Conservation (phyloP, 1,284 basidiomycete genomes). For the Athelia psychrophila region DNA sequence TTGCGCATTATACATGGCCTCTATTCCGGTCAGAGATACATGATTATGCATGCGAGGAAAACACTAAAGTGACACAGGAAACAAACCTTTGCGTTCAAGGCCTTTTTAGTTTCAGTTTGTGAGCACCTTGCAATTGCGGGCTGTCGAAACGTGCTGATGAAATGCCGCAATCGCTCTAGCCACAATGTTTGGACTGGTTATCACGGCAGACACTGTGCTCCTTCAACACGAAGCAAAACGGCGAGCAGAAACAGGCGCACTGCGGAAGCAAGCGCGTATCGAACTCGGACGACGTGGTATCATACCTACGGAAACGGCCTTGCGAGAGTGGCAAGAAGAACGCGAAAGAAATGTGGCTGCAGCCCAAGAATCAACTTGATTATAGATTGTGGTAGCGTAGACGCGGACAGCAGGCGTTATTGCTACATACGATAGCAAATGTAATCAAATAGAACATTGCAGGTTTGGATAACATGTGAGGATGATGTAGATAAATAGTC, state of each 20-base stretch:
- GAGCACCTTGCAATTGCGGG: conserved; percentile 1
- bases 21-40: conserved; percentile 55
- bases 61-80: no score
- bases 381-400: no score
- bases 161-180: no score
- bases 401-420: no score
- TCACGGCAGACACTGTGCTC: conserved; percentile 75
- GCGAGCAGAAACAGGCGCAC: conserved; percentile 62
- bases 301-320: conserved; percentile 81
- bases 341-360: conserved; percentile 22
- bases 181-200: conserved; percentile 66
- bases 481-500: no score
- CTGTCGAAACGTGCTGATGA: no score
- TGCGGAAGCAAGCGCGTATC: conserved; percentile 72
- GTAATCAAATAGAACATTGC: no score
- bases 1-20: conserved; percentile 80
- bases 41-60: no score
- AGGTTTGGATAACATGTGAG: no score
- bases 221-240: conserved; percentile 66
- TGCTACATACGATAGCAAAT: no score
- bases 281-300: conserved; percentile 74
- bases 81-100: conserved; percentile 81
- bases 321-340: conserved; percentile 71
- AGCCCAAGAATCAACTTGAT: no score
- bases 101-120: conserved; percentile 66